Conservation (phyloP, 306 rosid genomes). For the Dryas drummondii region DNA sequence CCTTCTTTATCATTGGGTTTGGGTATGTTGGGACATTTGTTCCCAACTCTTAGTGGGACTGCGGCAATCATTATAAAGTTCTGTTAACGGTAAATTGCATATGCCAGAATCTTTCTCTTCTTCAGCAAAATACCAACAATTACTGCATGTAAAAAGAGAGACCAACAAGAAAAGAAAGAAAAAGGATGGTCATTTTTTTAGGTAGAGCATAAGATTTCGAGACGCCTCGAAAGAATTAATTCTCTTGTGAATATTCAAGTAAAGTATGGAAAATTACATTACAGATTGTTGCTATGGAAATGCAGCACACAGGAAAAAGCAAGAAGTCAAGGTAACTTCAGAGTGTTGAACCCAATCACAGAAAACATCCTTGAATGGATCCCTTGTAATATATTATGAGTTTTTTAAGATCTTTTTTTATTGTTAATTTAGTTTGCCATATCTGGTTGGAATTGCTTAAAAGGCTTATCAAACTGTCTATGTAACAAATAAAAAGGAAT, state of each 20-base stretch:
- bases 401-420: slow-evolving; percentile 27
- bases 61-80: slow-evolving; percentile 3
- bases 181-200: slow-evolving; percentile 44
- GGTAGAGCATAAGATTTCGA: slow-evolving; percentile 41
- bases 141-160: slow-evolving; percentile 33
- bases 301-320: slow-evolving; percentile 30
- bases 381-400: slow-evolving; percentile 42
- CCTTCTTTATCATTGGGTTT: slow-evolving; percentile 71
- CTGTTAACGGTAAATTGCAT: slow-evolving; percentile 16
- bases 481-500: neutral
- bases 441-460: slow-evolving; percentile 46
- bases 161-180: neutral
- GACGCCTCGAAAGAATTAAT: slow-evolving; percentile 37
- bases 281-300: slow-evolving; percentile 34
- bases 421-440: neutral
- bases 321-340: slow-evolving; percentile 19
- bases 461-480: neutral
- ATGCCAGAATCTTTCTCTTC: slow-evolving; percentile 24
- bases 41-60: slow-evolving; percentile 51
- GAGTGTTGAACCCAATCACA: slow-evolving; percentile 18
- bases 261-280: slow-evolving; percentile 37
- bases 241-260: slow-evolving; percentile 59
- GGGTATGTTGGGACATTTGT: slow-evolving; percentile 83
- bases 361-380: slow-evolving; percentile 36
- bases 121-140: slow-evolving; percentile 24